phyloP scores from a whole-genome alignment of 2,329 filamentous ascomycete genomes.

The Sporothrix humicola region DNA sequence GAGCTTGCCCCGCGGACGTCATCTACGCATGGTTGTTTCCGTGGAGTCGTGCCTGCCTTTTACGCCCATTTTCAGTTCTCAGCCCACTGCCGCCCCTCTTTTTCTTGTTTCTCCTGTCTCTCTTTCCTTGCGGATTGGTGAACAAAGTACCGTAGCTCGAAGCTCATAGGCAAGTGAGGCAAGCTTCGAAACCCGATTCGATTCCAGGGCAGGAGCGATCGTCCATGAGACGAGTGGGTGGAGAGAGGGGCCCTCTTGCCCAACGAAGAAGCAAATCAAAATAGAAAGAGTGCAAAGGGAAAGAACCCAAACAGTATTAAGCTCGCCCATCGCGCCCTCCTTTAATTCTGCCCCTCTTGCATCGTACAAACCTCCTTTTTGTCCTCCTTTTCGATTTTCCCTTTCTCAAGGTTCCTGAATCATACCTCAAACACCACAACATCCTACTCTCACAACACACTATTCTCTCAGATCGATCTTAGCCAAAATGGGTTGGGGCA shows the following conservation, averaged over 20 bases:
- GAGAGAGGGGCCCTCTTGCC: background rate
- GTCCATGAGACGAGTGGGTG: background rate
- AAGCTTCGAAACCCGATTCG: background rate
- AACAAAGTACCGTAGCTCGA: background rate
- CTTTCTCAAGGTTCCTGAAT: background rate
- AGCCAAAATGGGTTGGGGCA: slow-evolving; percentile 30
- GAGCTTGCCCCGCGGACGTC: slow-evolving; percentile 29
- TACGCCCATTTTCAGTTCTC: slow-evolving; percentile 15
- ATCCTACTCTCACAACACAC: background rate
- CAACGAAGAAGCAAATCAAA: background rate
- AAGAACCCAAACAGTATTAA: slow-evolving; percentile 23
- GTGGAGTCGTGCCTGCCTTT: background rate
- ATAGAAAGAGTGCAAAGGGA: background rate
- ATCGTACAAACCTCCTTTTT: background rate
- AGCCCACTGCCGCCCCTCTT: slow-evolving; percentile 19
- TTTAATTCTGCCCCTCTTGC: slow-evolving; percentile 7
- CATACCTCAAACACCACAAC: background rate
- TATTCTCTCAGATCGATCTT: slow-evolving; percentile 3
- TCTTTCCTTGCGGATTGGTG: background rate
- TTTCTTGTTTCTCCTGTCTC: slow-evolving; percentile 1
- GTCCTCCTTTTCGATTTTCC: background rate
- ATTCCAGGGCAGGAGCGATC: slow-evolving; percentile 22
- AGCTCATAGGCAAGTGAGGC: background rate
- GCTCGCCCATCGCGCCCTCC: background rate
- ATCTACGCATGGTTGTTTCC: slow-evolving; percentile 5